Conservation (phyloP, 1,139 yeast species). For the Sugiyamaella grinbergsii region DNA sequence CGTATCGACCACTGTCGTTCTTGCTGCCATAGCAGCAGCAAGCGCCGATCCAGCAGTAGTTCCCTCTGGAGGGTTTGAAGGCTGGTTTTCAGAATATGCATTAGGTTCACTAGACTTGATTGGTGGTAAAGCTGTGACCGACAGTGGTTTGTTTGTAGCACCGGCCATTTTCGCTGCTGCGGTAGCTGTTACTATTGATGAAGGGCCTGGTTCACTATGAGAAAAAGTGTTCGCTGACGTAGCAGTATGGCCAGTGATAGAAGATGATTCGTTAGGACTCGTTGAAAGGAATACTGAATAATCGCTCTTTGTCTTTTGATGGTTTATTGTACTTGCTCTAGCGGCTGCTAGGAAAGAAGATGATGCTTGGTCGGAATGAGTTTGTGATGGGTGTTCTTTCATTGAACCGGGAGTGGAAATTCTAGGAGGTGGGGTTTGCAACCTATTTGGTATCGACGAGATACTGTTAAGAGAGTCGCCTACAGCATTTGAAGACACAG, state of each 20-base stretch:
- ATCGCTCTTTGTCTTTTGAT: constrained; percentile 1
- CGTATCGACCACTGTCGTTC: constrained; percentile 29
- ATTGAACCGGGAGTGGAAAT: neutral
- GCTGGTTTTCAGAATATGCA: neutral
- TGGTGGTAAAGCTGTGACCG: constrained; percentile 15
- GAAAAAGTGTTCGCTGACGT: neutral
- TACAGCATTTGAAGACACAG: neutral
- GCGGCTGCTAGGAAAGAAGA: constrained; percentile 7
- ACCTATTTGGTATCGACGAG: neutral
- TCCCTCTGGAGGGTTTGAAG: constrained; percentile 11
- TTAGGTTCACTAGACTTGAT: constrained; percentile 1
- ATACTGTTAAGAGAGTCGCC: neutral
- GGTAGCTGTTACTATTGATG: constrained; percentile 1
- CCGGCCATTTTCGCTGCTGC: constrained; percentile 17
- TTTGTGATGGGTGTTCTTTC: neutral
- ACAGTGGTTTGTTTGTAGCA: constrained; percentile 12
- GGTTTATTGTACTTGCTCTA: neutral
- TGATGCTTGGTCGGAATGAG: neutral
- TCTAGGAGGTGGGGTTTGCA: neutral
- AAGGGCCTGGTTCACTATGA: neutral
- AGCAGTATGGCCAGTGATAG: neutral
- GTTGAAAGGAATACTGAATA: neutral
- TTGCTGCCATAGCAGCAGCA: constrained; percentile 34
- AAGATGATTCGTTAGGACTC: neutral
- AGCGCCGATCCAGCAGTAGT: constrained; percentile 26